phyloP scores from a whole-genome alignment of 345 rosid genomes.

The Murraya paniculata region DNA sequence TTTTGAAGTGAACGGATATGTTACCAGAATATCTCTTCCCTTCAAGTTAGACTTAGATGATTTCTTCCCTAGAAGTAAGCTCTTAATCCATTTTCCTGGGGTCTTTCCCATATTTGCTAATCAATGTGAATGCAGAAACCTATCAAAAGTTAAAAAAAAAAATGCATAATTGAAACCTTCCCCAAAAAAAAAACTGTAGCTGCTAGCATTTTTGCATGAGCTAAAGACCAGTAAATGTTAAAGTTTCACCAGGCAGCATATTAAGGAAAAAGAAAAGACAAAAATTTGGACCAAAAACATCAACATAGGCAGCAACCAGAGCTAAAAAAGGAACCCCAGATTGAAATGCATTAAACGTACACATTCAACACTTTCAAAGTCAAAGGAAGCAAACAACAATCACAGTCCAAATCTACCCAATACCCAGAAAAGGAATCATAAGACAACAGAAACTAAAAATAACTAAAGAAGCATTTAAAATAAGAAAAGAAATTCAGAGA shows the following conservation, averaged over 20 bases:
- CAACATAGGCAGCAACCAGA: neutral
- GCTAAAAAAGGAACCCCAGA: neutral
- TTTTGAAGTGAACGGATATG: constrained; percentile 1
- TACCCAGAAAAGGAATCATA: neutral
- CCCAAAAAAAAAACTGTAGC: too few relatives aligned
- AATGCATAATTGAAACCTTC: neutral
- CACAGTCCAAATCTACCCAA: neutral
- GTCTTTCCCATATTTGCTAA: constrained; percentile 61
- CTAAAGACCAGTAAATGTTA: neutral
- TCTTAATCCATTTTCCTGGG: constrained; percentile 81
- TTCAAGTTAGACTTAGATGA: constrained; percentile 59
- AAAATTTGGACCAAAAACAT: neutral
- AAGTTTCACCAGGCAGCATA: neutral
- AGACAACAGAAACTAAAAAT: neutral
- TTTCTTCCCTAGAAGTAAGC: constrained; percentile 60
- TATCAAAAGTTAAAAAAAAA: neutral
- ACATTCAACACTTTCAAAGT: neutral
- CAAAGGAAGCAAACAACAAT: neutral
- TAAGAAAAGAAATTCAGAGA: neutral
- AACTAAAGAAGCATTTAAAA: neutral
- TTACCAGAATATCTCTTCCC: constrained; percentile 48
- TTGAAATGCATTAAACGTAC: neutral
- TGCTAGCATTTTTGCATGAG: neutral
- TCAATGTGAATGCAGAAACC: constrained; percentile 17
- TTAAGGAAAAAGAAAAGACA: neutral